Evolutionary conservation across 768 basidiomycete species (phyloP).

Genomic region (Fomitopsis pulvina): DNA sequence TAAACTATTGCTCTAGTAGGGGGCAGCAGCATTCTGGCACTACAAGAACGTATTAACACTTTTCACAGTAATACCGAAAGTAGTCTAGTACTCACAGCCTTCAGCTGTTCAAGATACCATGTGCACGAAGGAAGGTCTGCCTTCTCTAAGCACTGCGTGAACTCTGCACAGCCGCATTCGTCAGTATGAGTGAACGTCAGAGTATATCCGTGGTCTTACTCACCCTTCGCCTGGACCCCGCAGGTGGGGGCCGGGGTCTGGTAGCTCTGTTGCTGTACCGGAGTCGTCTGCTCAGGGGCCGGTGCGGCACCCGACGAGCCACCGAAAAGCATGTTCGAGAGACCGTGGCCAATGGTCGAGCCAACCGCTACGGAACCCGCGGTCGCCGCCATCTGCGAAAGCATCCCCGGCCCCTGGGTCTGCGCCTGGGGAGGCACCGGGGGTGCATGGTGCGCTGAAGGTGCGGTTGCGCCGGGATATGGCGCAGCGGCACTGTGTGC

Average conservation of each 20-base stretch:
- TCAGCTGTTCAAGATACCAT: slow-evolving; percentile 85
- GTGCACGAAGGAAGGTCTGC: slow-evolving; percentile 73
- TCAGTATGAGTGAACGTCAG: not conserved
- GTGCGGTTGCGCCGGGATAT: slow-evolving; percentile 28
- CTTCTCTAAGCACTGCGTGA: slow-evolving; percentile 80
- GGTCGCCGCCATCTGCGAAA: slow-evolving; percentile 84
- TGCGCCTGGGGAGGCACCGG: slow-evolving; percentile 27
- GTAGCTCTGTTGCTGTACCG: slow-evolving; percentile 39
- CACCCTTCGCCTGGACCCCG: slow-evolving; percentile 78
- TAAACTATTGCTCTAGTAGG: slow-evolving; percentile 29
- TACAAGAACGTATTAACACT: slow-evolving; percentile 21
- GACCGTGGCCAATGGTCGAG: slow-evolving; percentile 84
- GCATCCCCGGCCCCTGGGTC: slow-evolving; percentile 58
- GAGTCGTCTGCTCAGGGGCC: slow-evolving; percentile 39
- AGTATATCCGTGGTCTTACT: slow-evolving; percentile 10
- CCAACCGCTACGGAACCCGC: slow-evolving; percentile 88
- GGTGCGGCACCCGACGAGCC: slow-evolving; percentile 43
- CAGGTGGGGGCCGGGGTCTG: slow-evolving; percentile 51
- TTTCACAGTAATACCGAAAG: not conserved
- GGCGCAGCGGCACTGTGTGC: slow-evolving; percentile 47
- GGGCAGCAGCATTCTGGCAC: slow-evolving; percentile 74
- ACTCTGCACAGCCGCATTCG: slow-evolving; percentile 39
- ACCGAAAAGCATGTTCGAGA: slow-evolving; percentile 87
- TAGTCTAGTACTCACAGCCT: slow-evolving; percentile 53
- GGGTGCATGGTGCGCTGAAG: slow-evolving; percentile 30